Evolutionary conservation across 2,329 filamentous ascomycete species (phyloP), one percentile per base, ranked within the genome.

Genomic region (Botrytis fabae): DNA sequence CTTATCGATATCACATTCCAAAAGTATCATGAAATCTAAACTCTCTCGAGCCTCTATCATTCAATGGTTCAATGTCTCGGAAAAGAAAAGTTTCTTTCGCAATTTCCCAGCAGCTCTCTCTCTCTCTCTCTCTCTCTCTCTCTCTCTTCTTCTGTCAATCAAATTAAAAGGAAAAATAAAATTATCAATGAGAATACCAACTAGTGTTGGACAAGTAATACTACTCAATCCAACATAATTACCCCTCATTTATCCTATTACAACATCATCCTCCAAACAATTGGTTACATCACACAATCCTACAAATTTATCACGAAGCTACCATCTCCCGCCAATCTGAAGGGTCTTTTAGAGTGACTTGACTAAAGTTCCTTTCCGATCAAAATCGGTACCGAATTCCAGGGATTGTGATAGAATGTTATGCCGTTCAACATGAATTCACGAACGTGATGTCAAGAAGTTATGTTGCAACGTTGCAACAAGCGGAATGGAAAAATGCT

Each of bases 261-360:
- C 63, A n/a, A 65, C 3, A 65, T 32, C 3, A 65, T 32, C 35
- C 12, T 14, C 38, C 22, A 62, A 42, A n/a, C 25, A 63, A n/a
- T 42, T 40, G 16, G 25, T 42, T 25, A 62, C 60, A 63, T 63
- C 38, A n/a, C 61, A 54, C 46, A 54, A 40, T 14, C 14, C 14
- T 18, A 32, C n/a, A 40, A 40, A 16, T 9, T 54, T 18, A 28
- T n/a, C 12, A 44, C 61, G 16, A 44, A 44, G 18, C 22, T 38
- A 16, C 12, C 28, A 42, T 18, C 7, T 8, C 28, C 44, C 63
- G 32, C 28, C 44, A 65, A 65, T 65, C 63, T 65, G 32, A 65
- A 51, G 63, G 44, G 44, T 65, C 63, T 65, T 51, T 63, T 16
- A 38, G 28, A 65, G 63, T 48, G 28, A 65, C 62, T 65, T 48